A percentile compares a stretch with the other conserved stretches of the same genome.
phyloP scores from a whole-genome alignment of 495 filamentous ascomycete species.

The Terfezia claveryi region DNA sequence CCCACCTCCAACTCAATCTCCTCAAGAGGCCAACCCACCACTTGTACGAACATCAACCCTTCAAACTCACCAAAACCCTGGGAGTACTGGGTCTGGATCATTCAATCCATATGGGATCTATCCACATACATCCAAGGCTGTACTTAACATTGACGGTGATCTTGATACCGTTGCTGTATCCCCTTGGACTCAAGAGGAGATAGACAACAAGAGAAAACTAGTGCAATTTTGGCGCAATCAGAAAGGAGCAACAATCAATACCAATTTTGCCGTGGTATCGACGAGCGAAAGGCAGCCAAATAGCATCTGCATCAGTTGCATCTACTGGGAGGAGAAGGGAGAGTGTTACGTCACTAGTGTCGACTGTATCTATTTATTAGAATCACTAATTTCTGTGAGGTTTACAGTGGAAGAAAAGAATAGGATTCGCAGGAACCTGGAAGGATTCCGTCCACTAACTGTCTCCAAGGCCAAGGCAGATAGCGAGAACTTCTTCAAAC shows the following conservation, averaged over 20 bases:
- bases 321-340: slow-evolving; percentile 73
- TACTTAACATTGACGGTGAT: slow-evolving; percentile 66
- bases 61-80: slow-evolving; percentile 30
- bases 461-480: slow-evolving; percentile 81
- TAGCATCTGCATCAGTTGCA: slow-evolving; percentile 74
- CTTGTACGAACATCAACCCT: slow-evolving; percentile 73
- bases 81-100: slow-evolving; percentile 19
- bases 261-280: slow-evolving; percentile 47
- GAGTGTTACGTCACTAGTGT: slow-evolving; percentile 89
- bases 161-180: slow-evolving; percentile 49
- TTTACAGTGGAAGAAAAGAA: slow-evolving; percentile 97
- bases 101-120: slow-evolving; percentile 74
- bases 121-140: slow-evolving; percentile 46
- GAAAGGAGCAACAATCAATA: slow-evolving; percentile 46
- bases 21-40: slow-evolving; percentile 33
- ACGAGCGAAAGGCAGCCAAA: slow-evolving; percentile 47
- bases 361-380: slow-evolving; percentile 80
- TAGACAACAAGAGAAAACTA: slow-evolving; percentile 49
- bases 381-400: slow-evolving; percentile 57
- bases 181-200: slow-evolving; percentile 62
- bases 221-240: slow-evolving; percentile 72
- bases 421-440: slow-evolving; percentile 80
- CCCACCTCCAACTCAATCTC: slow-evolving; percentile 21
- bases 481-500: slow-evolving; percentile 89
- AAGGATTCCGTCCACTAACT: slow-evolving; percentile 72